Conservation (phyloP, 179 eudicot genomes). For the Beta corolliflora region DNA sequence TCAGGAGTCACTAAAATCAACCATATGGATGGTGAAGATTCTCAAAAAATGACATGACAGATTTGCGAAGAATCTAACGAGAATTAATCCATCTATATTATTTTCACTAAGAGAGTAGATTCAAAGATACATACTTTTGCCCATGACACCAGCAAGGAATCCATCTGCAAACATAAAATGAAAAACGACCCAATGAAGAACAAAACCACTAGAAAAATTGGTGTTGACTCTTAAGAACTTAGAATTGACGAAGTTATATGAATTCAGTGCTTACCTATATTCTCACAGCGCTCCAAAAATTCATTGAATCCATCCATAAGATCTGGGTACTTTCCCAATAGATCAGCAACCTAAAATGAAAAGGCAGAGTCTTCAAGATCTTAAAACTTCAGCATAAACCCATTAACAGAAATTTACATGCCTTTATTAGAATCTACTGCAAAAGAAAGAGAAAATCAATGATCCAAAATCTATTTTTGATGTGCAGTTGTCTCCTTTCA, state of each 20-base stretch:
- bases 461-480: background rate
- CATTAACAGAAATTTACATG: slow-evolving; percentile 2
- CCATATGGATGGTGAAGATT: background rate
- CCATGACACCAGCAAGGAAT: slow-evolving; percentile 84
- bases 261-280: slow-evolving; percentile 51
- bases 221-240: too few species aligned
- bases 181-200: background rate
- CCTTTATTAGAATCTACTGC: background rate
- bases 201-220: background rate
- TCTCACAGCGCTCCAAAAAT: slow-evolving; percentile 81
- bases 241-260: background rate
- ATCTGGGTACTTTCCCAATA: slow-evolving; percentile 80
- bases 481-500: background rate
- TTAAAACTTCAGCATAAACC: slow-evolving; percentile 3
- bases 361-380: background rate
- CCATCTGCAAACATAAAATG: slow-evolving; percentile 64
- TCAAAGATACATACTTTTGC: slow-evolving; percentile 62
- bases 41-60: background rate
- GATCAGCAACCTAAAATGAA: slow-evolving; percentile 69
- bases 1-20: background rate
- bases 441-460: background rate
- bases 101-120: background rate
- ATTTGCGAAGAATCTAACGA: background rate
- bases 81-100: background rate
- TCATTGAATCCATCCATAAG: slow-evolving; percentile 90